Evolutionary conservation across 1,139 yeast genomes (phyloP).

Genomic region (Taiozyma sp.): DNA sequence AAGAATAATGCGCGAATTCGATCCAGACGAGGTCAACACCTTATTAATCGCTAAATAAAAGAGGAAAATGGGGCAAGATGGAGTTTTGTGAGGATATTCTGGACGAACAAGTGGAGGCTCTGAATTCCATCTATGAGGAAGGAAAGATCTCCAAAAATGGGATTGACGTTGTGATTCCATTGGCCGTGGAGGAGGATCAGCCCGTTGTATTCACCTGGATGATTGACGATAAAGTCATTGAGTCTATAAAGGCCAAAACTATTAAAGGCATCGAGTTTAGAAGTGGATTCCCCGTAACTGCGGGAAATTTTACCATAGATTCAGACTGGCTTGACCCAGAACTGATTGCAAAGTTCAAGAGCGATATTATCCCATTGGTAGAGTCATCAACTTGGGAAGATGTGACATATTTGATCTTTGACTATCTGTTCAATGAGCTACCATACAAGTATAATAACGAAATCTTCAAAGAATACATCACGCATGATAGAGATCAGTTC

Average conservation of each 20-base stretch:
- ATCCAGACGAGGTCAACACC: background rate
- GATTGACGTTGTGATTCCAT: background rate
- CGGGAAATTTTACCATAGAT: background rate
- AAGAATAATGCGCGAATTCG: background rate
- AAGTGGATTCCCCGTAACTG: background rate
- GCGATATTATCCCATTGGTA: background rate
- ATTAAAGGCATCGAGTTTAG: background rate
- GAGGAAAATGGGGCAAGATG: background rate
- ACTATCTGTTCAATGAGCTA: conserved; percentile 30
- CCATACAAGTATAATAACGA: conserved; percentile 11
- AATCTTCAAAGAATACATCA: conserved; percentile 20
- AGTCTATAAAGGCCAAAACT: background rate
- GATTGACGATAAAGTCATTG: background rate
- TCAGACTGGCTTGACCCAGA: background rate
- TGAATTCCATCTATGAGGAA: conserved; percentile 48
- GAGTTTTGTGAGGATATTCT: conserved; percentile 11
- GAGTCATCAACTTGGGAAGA: background rate
- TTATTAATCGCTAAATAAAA: too few species aligned
- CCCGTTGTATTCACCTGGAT: background rate
- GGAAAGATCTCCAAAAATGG: conserved; percentile 18
- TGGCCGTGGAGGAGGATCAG: background rate
- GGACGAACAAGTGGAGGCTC: conserved; percentile 41
- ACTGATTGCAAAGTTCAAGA: background rate
- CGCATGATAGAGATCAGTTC: conserved; percentile 10
- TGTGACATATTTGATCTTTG: conserved; percentile 32